Base-by-base conservation (phyloP, 192 early-diverging fungal species). In the Linnemannia zychae region DNA sequence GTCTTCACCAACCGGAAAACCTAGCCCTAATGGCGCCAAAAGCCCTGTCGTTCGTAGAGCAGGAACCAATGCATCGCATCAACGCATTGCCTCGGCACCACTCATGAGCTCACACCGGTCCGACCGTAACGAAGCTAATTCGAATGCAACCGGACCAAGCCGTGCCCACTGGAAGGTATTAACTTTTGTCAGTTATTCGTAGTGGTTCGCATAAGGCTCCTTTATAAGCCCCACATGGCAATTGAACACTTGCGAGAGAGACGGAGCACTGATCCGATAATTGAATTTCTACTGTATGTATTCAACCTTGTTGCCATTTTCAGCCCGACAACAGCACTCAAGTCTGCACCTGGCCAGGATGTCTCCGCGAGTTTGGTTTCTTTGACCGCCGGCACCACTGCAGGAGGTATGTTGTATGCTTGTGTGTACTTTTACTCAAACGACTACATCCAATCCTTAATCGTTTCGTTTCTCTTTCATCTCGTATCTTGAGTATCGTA, bases 121-220 rank as follows among this genome's bases (percentile, higher is more conserved):
- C 7, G 53, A 76, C 66, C 71, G 77, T 7, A 57, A 44, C 17
- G 49, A 57, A 1, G 68, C 20, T n/a, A 24, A 66, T 52, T 73
- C 71, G 20, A 65, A 18, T 65, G 17, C 68, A 46, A 31, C 13
- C 28, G 77, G 82, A 4, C 82, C 82, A 13, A 63, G 76, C 33
- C 82, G 82, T 65, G 82, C 82, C n/a, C 82, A 84, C 38, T 84
- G 82, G 82, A 84, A 84, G 82, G 82, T 78, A 84, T 53, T 1
- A 20, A 13, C 4, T 48, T 22, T 48, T 68, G 2, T 22, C 38
- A 44, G 40, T 68, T 68, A 3, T 40, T 68, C 36, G 67, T 68
- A n/a, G 36, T 40, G 31, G 37, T n/a, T 68, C 67, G 17, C 36
- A 38, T 57, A 63, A 63, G 24, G 28, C 13, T 63, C 57, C 24